Conservation (phyloP, 2,329 filamentous ascomycete genomes). For the Talaromyces sp. region DNA sequence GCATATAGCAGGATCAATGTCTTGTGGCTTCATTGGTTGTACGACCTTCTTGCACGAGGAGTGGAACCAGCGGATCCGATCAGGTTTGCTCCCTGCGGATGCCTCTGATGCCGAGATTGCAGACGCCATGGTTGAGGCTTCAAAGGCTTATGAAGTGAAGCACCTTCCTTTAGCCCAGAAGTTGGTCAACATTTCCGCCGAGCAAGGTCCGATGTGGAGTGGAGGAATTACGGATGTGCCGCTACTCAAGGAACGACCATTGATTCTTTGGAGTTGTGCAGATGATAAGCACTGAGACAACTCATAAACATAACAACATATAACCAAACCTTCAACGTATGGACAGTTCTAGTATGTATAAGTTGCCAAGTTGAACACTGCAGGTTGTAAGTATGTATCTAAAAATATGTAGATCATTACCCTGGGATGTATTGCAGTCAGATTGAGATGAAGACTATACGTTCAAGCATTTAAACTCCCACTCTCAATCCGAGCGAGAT, state of each 20-base stretch:
- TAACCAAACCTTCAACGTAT: too few relatives aligned
- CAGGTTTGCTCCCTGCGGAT: neutral
- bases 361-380: neutral
- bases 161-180: slow-evolving; percentile 13
- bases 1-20: slow-evolving; percentile 14
- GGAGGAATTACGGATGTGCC: slow-evolving; percentile 13
- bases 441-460: neutral
- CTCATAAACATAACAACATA: neutral
- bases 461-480: too few relatives aligned
- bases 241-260: neutral
- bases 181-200: slow-evolving; percentile 9
- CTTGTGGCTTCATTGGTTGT: slow-evolving; percentile 8
- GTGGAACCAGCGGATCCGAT: slow-evolving; percentile 9
- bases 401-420: neutral
- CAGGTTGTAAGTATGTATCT: neutral
- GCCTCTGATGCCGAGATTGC: slow-evolving; percentile 2
- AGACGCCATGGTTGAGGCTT: slow-evolving; percentile 1
- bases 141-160: slow-evolving; percentile 10
- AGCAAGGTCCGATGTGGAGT: slow-evolving; percentile 16
- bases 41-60: slow-evolving; percentile 13
- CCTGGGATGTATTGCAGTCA: neutral
- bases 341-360: neutral
- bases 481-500: too few relatives aligned
- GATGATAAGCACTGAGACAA: slow-evolving; percentile 7
- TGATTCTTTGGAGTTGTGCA: slow-evolving; percentile 13